Percentiles rank a stretch among this genome's conserved stretches.
Conservation (phyloP, 2,329 filamentous ascomycete species). For the Elsinoe perseae region DNA sequence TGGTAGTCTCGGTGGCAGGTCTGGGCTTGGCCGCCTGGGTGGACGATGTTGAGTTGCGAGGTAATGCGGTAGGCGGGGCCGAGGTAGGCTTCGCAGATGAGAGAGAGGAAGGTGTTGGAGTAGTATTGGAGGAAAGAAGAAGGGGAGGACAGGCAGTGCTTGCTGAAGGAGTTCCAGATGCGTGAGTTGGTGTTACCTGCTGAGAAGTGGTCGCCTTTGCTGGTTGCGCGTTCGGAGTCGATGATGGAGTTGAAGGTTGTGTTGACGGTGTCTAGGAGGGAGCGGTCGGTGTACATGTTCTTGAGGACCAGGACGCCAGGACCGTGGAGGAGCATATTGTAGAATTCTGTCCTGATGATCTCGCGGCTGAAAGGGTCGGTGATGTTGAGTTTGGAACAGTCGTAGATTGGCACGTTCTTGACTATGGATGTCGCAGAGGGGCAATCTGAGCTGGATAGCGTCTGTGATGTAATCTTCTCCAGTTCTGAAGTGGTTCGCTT, state of each 20-base stretch:
- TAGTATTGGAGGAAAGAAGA: constrained; percentile 51
- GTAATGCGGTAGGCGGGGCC: constrained; percentile 55
- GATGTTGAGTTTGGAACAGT: constrained; percentile 35
- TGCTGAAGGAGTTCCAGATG: constrained; percentile 60
- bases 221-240: constrained; percentile 32
- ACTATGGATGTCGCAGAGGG: constrained; percentile 41
- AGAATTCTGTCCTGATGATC: constrained; percentile 53
- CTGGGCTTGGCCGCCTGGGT: constrained; percentile 51
- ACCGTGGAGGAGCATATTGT: constrained; percentile 49
- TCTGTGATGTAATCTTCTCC: constrained; percentile 38
- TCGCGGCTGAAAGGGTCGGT: constrained; percentile 27
- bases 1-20: constrained; percentile 56
- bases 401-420: constrained; percentile 51
- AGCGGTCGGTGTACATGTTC: constrained; percentile 41
- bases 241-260: constrained; percentile 44
- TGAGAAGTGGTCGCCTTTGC: constrained; percentile 55
- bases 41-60: constrained; percentile 56
- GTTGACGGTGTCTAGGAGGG: constrained; percentile 42
- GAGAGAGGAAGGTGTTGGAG: constrained; percentile 50
- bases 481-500: not conserved
- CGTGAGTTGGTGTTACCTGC: constrained; percentile 49
- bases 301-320: constrained; percentile 55
- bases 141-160: constrained; percentile 49
- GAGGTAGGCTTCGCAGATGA: constrained; percentile 50
- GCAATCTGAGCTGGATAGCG: constrained; percentile 34